Conservation (phyloP, 805 yeast species). For the Lipomyces chichibuensis region DNA sequence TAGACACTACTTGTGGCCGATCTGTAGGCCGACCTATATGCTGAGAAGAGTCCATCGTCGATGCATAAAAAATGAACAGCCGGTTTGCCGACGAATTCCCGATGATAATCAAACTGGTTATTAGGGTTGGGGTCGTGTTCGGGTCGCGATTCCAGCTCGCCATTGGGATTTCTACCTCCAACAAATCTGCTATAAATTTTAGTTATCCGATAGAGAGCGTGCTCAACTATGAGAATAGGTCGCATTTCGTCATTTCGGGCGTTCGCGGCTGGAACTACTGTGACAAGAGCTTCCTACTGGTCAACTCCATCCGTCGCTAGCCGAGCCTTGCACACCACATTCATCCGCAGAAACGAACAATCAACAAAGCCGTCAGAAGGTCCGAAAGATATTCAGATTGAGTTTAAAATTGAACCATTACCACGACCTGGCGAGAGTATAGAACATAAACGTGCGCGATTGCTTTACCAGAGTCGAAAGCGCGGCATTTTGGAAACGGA, state of each 20-base stretch:
- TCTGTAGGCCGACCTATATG: too few relatives aligned
- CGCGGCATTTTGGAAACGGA: conserved; percentile 96
- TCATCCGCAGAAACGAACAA: neutral
- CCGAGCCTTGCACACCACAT: neutral
- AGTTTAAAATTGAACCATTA: conserved; percentile 75
- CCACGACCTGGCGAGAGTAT: conserved; percentile 72
- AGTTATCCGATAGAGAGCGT: neutral
- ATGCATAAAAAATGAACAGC: too few relatives aligned
- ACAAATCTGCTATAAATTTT: neutral
- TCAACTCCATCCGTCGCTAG: neutral
- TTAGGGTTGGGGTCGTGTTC: too few relatives aligned
- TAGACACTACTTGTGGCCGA: too few relatives aligned
- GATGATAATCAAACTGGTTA: too few relatives aligned
- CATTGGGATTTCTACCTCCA: neutral
- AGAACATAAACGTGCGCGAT: conserved; percentile 79
- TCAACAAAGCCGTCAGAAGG: neutral
- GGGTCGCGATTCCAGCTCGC: neutral
- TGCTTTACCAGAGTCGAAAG: conserved; percentile 88
- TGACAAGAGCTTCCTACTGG: neutral
- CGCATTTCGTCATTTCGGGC: neutral
- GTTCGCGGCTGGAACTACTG: neutral
- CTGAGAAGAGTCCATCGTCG: too few relatives aligned
- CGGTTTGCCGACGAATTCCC: too few relatives aligned
- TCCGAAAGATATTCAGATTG: conserved; percentile 45
- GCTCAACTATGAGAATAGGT: neutral